Evolutionary conservation across 768 basidiomycete species (phyloP).

Genomic region (Sarcomyxa edulis): DNA sequence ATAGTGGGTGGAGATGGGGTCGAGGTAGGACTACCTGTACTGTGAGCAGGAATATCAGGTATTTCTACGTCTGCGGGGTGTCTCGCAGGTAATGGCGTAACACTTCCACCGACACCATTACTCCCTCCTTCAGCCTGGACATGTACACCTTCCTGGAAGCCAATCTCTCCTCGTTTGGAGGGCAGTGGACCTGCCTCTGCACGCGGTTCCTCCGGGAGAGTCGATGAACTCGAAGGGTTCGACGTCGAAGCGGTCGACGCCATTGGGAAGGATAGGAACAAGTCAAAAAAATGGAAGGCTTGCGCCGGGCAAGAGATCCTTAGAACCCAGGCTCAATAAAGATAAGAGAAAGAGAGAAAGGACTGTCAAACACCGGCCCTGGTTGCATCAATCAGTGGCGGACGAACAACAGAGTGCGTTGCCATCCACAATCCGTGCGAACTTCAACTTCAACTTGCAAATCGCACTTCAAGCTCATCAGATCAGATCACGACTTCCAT

Average conservation of each 20-base stretch:
- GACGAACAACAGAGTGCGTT: too few relatives aligned
- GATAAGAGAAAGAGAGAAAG: too few relatives aligned
- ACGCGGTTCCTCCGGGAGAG: conserved; percentile 22
- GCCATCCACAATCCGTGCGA: too few relatives aligned
- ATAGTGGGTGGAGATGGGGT: conserved; percentile 14
- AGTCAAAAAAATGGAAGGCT: conserved; percentile 19
- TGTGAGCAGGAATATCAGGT: too few relatives aligned
- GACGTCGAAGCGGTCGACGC: conserved; percentile 1
- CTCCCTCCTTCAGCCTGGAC: conserved; percentile 13
- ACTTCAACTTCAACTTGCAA: too few relatives aligned
- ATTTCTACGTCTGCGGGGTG: conserved; percentile 42
- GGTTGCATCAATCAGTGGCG: too few relatives aligned
- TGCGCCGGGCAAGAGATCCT: conserved; percentile 49
- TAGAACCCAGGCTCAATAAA: too few relatives aligned
- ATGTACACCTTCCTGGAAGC: conserved; percentile 42
- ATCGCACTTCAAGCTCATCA: too few relatives aligned
- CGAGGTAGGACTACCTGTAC: conserved; percentile 9
- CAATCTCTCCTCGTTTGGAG: conserved; percentile 61
- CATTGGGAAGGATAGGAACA: conserved; percentile 2
- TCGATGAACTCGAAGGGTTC: conserved; percentile 2
- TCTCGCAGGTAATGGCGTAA: conserved; percentile 30
- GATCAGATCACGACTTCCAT: too few relatives aligned
- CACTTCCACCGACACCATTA: conserved; percentile 13
- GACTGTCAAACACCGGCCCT: too few relatives aligned
- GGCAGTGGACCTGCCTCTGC: conserved; percentile 61